Percentiles rank a stretch among this genome's conserved stretches.
Evolutionary conservation across 768 basidiomycete species (phyloP).

Genomic region (Pleurotus platypus): DNA sequence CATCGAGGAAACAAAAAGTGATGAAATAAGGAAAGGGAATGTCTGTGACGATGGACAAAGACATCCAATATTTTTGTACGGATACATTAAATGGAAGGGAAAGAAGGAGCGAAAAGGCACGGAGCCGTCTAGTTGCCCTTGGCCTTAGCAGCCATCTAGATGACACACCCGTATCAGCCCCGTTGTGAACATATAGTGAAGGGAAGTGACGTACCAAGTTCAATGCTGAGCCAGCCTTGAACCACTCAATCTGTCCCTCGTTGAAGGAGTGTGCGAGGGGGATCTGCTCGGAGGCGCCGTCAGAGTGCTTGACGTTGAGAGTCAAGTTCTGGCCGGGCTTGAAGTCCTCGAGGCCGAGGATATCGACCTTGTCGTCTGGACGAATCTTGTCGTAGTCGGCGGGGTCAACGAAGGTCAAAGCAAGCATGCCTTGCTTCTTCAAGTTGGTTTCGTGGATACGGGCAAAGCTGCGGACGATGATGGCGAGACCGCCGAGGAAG

Average conservation of each 20-base stretch:
- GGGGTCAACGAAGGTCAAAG: constrained; percentile 86
- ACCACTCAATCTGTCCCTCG: constrained; percentile 96
- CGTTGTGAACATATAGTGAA: neutral
- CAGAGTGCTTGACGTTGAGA: constrained; percentile 74
- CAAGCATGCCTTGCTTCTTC: constrained; percentile 99
- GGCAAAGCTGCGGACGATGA: constrained; percentile 95
- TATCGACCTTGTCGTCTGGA: constrained; percentile 85
- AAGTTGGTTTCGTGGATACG: constrained; percentile 98
- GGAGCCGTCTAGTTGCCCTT: constrained; percentile 3
- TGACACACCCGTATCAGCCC: neutral
- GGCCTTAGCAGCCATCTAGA: constrained; percentile 12
- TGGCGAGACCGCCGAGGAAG: constrained; percentile 91
- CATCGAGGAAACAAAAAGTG: neutral
- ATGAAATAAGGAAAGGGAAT: neutral
- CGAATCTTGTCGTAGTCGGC: constrained; percentile 93
- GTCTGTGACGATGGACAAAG: neutral
- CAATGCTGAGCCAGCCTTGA: constrained; percentile 94
- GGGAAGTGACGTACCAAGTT: constrained; percentile 60
- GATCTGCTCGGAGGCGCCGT: constrained; percentile 77
- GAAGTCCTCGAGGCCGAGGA: constrained; percentile 85
- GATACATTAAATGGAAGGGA: constrained; percentile 1
- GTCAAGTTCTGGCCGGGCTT: constrained; percentile 91
- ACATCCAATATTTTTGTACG: constrained; percentile 5
- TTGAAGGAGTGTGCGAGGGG: constrained; percentile 92
- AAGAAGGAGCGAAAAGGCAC: neutral